These are phyloP conservation scores for Primulina tabacum DNA, from an alignment of 257 asterid genomes.

Conservation along the genomic window DNA sequence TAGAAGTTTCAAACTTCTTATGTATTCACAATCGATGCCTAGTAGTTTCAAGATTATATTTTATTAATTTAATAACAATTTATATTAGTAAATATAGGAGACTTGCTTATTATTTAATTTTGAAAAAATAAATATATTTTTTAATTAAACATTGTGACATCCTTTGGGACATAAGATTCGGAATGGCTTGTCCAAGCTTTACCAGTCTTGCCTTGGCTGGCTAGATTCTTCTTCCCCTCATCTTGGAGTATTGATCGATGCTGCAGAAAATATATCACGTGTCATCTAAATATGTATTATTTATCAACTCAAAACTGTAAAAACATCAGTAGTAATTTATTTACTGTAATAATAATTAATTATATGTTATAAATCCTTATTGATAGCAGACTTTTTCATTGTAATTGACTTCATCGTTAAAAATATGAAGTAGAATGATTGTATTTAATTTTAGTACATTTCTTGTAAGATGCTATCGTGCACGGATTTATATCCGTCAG, in stretches of 20 bases:
- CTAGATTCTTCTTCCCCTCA: slow-evolving; percentile 9
- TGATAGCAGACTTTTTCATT: too few relatives aligned
- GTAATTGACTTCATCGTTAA: too few relatives aligned
- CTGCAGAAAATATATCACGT: slow-evolving; percentile 32
- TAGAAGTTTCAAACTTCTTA: not conserved
- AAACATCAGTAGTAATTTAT: not conserved
- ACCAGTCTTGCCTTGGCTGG: not conserved
- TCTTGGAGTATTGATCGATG: slow-evolving; percentile 30
- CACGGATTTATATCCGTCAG: too few relatives aligned
- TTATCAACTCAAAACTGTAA: too few relatives aligned
- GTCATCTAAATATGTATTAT: not conserved
- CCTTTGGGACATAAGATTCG: not conserved
- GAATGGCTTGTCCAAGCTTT: not conserved
- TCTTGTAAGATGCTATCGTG: too few relatives aligned
- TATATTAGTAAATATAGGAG: not conserved
- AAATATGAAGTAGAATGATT: too few relatives aligned
- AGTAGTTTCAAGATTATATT: not conserved
- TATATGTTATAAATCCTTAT: too few relatives aligned
- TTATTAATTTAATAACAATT: too few relatives aligned
- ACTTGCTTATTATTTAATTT: not conserved
- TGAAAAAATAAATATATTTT: too few relatives aligned
- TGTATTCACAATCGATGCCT: not conserved
- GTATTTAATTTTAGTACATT: too few relatives aligned
- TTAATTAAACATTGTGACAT: not conserved
- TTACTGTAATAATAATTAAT: too few relatives aligned